These are phyloP conservation scores for Tulasnella sp. DNA, from an alignment of 768 basidiomycete species.

Conservation along the genomic window DNA sequence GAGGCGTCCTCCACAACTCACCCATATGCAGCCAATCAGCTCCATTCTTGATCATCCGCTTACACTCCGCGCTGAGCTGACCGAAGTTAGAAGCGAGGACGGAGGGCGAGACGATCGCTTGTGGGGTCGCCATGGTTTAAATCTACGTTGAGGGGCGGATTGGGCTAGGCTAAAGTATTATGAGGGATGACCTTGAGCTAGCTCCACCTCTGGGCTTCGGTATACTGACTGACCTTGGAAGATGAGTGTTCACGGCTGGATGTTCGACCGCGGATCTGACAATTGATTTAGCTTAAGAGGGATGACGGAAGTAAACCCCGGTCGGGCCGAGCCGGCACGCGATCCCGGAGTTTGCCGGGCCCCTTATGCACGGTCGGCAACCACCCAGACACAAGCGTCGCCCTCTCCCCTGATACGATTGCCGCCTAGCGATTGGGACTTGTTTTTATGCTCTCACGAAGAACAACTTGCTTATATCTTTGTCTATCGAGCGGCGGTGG, in stretches of 20 bases:
- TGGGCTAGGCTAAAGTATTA: neutral
- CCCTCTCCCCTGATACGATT: neutral
- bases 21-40: conserved; percentile 99
- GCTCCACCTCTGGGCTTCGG: neutral
- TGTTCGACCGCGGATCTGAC: neutral
- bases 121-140: neutral
- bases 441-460: no score
- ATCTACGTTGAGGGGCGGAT: neutral
- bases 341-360: neutral
- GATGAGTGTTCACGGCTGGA: neutral
- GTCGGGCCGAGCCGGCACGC: neutral
- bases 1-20: conserved; percentile 36
- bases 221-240: neutral
- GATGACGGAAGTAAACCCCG: conserved; percentile 5
- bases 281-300: neutral
- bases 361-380: neutral
- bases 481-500: no score
- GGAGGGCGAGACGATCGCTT: conserved; percentile 87
- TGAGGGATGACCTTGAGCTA: neutral
- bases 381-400: neutral
- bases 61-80: conserved; percentile 90
- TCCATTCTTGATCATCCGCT: conserved; percentile 90
- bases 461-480: no score
- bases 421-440: no score
- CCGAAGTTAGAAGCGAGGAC: conserved; percentile 98